Conservation (phyloP, 495 filamentous ascomycete species). For the Aspergillus haitiensis region DNA sequence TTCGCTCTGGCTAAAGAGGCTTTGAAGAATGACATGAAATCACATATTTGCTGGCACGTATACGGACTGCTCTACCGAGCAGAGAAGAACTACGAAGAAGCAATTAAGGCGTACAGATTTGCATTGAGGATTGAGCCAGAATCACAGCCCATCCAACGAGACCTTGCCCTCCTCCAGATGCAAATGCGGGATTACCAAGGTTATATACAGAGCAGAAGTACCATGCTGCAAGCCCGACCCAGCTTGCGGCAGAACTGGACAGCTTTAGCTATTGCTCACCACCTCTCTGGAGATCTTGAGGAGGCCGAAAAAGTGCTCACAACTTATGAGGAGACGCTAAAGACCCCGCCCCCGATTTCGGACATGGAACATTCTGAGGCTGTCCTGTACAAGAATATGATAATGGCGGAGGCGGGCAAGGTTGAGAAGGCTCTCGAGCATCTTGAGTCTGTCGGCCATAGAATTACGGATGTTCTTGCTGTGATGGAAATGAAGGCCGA, state of each 20-base stretch:
- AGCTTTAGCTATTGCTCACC: constrained; percentile 86
- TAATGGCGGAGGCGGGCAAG: constrained; percentile 87
- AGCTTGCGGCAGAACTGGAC: constrained; percentile 91
- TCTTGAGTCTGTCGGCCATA: constrained; percentile 71
- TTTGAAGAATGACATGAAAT: constrained; percentile 93
- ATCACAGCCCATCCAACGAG: constrained; percentile 88
- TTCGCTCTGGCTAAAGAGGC: constrained; percentile 90
- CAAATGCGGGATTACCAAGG: constrained; percentile 97
- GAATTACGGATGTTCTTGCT: constrained; percentile 80
- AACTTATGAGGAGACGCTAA: constrained; percentile 90
- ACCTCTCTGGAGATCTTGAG: constrained; percentile 77
- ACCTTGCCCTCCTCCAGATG: constrained; percentile 87
- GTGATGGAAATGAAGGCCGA: constrained; percentile 85
- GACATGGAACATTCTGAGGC: constrained; percentile 97
- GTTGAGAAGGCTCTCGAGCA: constrained; percentile 80
- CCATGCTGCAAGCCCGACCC: constrained; percentile 82
- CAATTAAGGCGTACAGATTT: constrained; percentile 97
- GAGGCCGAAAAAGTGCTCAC: constrained; percentile 89
- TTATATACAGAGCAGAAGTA: constrained; percentile 79
- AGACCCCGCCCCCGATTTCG: constrained; percentile 66
- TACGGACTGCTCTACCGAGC: constrained; percentile 93
- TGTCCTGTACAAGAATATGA: constrained; percentile 88
- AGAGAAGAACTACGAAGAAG: constrained; percentile 96
- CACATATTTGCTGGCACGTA: constrained; percentile 99
- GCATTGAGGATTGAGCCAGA: constrained; percentile 90